Evolutionary conservation across 139 green algal genomes (phyloP).

Genomic region (Chlorokybus atmophyticus): DNA sequence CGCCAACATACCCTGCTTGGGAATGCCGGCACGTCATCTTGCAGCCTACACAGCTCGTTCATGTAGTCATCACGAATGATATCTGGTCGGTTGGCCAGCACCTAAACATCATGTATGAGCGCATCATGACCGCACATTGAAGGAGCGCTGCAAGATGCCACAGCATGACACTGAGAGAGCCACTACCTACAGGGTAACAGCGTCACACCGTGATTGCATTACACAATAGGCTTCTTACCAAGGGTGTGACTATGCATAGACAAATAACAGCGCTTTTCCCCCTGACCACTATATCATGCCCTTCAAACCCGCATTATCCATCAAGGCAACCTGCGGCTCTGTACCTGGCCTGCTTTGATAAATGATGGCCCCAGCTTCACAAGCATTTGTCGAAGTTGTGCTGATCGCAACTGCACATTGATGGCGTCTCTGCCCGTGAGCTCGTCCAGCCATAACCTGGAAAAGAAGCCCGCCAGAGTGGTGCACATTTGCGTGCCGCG

Average conservation of each 20-base stretch:
- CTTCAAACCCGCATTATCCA: too few relatives aligned
- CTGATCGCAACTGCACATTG: conserved; percentile 37
- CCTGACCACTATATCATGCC: too few relatives aligned
- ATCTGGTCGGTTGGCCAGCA: conserved; percentile 93
- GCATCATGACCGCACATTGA: too few relatives aligned
- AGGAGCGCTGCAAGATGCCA: too few relatives aligned
- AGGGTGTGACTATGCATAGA: too few relatives aligned
- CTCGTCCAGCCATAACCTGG: neutral
- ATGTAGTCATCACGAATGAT: conserved; percentile 97
- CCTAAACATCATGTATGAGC: conserved; percentile 15
- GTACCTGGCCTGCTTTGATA: conserved; percentile 86
- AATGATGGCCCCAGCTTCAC: conserved; percentile 83
- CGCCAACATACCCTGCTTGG: conserved; percentile 15
- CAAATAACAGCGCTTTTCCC: too few relatives aligned
- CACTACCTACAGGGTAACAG: too few relatives aligned
- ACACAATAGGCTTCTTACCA: too few relatives aligned
- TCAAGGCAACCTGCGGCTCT: conserved; percentile 15
- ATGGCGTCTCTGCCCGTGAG: neutral
- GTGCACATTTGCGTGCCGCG: neutral
- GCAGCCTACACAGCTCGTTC: conserved; percentile 89
- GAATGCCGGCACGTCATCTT: conserved; percentile 47
- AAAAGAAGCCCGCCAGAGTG: neutral
- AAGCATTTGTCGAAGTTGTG: conserved; percentile 71
- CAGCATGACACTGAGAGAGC: too few relatives aligned
- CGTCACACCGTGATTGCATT: too few relatives aligned